phyloP scores from a whole-genome alignment of 2,329 filamentous ascomycete species.

The Westerdykella aurantiaca region DNA sequence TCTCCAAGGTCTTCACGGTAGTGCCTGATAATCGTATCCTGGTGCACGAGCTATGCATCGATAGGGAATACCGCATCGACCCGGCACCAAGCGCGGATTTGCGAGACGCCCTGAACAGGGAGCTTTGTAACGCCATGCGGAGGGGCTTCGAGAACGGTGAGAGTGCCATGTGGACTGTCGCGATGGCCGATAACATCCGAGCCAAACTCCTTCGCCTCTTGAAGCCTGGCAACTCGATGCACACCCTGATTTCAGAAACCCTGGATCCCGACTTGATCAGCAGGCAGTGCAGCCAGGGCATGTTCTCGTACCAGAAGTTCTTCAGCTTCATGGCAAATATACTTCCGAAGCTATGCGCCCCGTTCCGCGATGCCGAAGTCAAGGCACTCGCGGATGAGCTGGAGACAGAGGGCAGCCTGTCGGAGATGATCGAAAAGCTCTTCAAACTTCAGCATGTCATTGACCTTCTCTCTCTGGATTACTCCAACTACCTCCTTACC shows the following conservation, averaged over 20 bases:
- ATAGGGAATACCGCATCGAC: constrained; percentile 70
- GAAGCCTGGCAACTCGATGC: constrained; percentile 65
- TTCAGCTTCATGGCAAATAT: constrained; percentile 70
- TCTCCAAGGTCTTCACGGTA: constrained; percentile 52
- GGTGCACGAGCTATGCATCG: constrained; percentile 73
- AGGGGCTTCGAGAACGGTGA: constrained; percentile 58
- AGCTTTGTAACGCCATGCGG: constrained; percentile 57
- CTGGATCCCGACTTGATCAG: constrained; percentile 67
- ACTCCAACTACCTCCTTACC: constrained; percentile 73
- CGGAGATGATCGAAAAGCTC: constrained; percentile 67
- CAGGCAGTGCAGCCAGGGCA: constrained; percentile 62
- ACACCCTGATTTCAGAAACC: constrained; percentile 68
- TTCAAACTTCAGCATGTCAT: constrained; percentile 71
- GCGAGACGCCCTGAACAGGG: constrained; percentile 55
- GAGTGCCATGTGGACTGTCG: constrained; percentile 62
- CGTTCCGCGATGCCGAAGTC: constrained; percentile 71
- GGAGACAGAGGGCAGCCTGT: constrained; percentile 41
- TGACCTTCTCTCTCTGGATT: constrained; percentile 72
- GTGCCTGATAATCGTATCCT: constrained; percentile 69
- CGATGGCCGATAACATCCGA: constrained; percentile 65
- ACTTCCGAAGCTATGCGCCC: constrained; percentile 73
- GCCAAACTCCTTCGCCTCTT: constrained; percentile 68
- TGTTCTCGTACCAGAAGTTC: constrained; percentile 72
- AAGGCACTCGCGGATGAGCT: constrained; percentile 61
- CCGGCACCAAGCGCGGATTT: constrained; percentile 49